A percentile compares a stretch with the other conserved stretches of the same genome.
phyloP scores from a whole-genome alignment of 176 grass and related monocot species.

The Tillandsia fasciculata region DNA sequence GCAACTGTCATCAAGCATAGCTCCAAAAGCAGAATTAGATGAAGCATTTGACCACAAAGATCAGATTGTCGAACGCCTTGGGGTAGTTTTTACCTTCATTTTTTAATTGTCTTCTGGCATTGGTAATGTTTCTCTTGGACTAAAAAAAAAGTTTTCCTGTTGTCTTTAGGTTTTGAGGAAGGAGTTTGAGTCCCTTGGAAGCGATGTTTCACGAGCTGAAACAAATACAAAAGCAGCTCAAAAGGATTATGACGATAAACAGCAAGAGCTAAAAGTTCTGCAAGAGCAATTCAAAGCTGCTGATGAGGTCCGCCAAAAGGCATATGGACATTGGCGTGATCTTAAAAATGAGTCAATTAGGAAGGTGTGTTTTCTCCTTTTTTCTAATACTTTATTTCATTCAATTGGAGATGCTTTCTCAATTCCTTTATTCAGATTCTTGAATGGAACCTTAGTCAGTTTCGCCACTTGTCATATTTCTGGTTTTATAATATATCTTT shows the following conservation, averaged over 20 bases:
- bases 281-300: conserved; percentile 48
- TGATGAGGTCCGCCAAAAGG: conserved; percentile 65
- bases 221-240: conserved; percentile 43
- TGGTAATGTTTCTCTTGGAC: not conserved
- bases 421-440: not conserved
- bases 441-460: not conserved
- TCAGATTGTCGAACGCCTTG: conserved; percentile 59
- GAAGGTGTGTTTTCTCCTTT: conserved; percentile 45
- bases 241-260: conserved; percentile 52
- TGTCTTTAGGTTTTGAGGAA: conserved; percentile 65
- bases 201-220: conserved; percentile 51
- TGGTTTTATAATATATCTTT: not conserved
- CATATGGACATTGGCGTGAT: conserved; percentile 42
- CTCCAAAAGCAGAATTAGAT: conserved; percentile 58
- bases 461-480: not conserved
- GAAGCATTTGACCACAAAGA: conserved; percentile 76
- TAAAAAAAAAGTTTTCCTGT: not conserved
- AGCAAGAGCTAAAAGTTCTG: conserved; percentile 26
- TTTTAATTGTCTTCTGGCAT: not conserved
- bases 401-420: not conserved
- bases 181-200: conserved; percentile 62
- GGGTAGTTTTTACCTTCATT: conserved; percentile 32
- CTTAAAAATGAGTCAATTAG: conserved; percentile 44
- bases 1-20: conserved; percentile 48
- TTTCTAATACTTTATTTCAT: not conserved